These are phyloP conservation scores for Macrolepiota fuliginosa DNA, from an alignment of 768 basidiomycete species.

Conservation along the genomic window DNA sequence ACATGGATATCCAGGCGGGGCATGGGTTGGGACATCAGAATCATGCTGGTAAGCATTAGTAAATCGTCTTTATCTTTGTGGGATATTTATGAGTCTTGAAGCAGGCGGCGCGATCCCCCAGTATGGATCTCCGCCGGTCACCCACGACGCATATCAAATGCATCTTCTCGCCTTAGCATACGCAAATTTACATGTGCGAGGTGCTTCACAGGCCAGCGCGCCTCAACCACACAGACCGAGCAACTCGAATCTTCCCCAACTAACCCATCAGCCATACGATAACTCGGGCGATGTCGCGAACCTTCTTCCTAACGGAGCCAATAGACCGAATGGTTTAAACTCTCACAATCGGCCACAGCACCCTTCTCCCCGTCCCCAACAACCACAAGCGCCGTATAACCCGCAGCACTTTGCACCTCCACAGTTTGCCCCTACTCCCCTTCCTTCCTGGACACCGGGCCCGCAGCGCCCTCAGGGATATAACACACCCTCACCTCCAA, in stretches of 20 bases:
- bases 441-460: background rate
- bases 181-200: background rate
- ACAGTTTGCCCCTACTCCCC: background rate
- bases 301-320: background rate
- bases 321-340: background rate
- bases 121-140: background rate
- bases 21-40: background rate
- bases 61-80: background rate
- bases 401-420: background rate
- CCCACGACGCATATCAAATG: background rate
- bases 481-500: background rate
- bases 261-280: background rate
- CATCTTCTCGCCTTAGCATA: background rate
- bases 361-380: background rate
- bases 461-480: background rate
- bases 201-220: background rate
- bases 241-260: background rate
- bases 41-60: background rate
- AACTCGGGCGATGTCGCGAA: background rate
- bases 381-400: background rate
- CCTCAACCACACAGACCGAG: background rate
- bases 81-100: background rate
- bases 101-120: background rate
- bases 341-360: background rate
- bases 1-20: background rate